Percentiles rank a stretch among this genome's conserved stretches.
Conservation (phyloP, 139 green algal species). For the Pleodorina starrii region DNA sequence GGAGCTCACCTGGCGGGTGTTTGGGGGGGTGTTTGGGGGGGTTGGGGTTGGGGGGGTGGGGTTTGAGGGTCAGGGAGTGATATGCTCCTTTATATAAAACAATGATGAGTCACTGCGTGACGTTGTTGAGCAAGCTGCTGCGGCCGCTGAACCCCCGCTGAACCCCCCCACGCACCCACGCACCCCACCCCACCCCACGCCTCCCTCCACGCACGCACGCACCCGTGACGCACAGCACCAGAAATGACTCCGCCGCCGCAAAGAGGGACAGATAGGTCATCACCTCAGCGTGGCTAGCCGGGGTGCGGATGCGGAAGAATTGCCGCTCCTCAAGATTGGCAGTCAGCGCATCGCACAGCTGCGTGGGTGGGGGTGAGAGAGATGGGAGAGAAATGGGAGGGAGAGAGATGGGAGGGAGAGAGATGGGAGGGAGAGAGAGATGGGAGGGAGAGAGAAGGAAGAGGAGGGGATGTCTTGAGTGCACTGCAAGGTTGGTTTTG, state of each 20-base stretch:
- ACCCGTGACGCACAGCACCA: conserved; percentile 63
- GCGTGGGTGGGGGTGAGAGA: background rate
- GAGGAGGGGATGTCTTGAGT: no score
- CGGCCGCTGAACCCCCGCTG: no score
- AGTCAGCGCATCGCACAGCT: conserved; percentile 75
- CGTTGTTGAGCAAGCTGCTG: no score
- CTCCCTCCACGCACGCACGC: background rate
- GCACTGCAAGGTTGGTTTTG: no score
- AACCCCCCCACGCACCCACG: background rate
- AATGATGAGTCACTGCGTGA: no score
- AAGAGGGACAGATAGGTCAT: conserved; percentile 73
- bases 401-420: background rate
- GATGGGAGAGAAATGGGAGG: background rate
- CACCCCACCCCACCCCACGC: background rate
- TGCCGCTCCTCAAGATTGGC: conserved; percentile 79
- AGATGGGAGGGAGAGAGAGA: background rate
- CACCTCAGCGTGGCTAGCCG: conserved; percentile 66
- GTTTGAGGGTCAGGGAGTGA: no score
- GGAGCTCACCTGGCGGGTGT: conserved; percentile 64
- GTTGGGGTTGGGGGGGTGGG: no score
- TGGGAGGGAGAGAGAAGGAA: no score
- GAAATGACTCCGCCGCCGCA: conserved; percentile 60
- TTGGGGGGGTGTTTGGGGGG: no score
- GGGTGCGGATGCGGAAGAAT: conserved; percentile 72
- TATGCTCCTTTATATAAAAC: no score